Evolutionary conservation across 495 filamentous ascomycete species (phyloP).

Genomic region (Pseudomonodictys pantanalensis): DNA sequence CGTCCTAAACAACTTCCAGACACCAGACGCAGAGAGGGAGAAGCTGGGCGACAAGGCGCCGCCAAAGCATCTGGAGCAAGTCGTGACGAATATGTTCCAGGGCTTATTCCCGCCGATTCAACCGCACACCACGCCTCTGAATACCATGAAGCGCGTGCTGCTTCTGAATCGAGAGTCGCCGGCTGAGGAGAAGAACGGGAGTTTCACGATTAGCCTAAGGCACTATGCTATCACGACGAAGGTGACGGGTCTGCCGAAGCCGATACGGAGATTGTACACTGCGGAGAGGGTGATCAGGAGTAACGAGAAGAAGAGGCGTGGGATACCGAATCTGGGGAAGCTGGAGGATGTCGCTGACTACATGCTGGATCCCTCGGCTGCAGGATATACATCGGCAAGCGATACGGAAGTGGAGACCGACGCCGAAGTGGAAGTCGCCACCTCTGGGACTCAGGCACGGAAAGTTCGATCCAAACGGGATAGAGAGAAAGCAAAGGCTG

Average conservation of each 20-base stretch:
- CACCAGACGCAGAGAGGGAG: slow-evolving; percentile 56
- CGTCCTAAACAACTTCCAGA: slow-evolving; percentile 97
- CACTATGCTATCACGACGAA: slow-evolving; percentile 95
- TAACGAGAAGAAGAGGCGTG: slow-evolving; percentile 60
- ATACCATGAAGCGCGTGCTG: slow-evolving; percentile 83
- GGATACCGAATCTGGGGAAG: slow-evolving; percentile 83
- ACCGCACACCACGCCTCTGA: slow-evolving; percentile 81
- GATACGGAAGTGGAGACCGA: slow-evolving; percentile 92
- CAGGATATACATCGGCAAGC: slow-evolving; percentile 86
- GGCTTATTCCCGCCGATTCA: slow-evolving; percentile 95
- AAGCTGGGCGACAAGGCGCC: slow-evolving; percentile 38
- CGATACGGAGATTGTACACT: slow-evolving; percentile 79
- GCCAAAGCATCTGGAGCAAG: slow-evolving; percentile 83
- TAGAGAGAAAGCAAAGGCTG: slow-evolving; percentile 36
- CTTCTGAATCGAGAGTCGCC: slow-evolving; percentile 76
- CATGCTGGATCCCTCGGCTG: slow-evolving; percentile 75
- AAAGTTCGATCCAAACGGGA: slow-evolving; percentile 66
- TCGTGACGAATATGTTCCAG: slow-evolving; percentile 94
- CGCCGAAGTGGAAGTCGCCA: slow-evolving; percentile 88
- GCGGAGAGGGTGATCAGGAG: slow-evolving; percentile 68
- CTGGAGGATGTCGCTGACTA: slow-evolving; percentile 94
- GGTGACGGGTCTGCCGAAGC: slow-evolving; percentile 74
- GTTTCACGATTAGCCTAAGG: slow-evolving; percentile 83
- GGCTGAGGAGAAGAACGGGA: slow-evolving; percentile 34
- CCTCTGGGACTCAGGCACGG: slow-evolving; percentile 64